A percentile compares a stretch with the other conserved stretches of the same genome.
Conservation (phyloP, 2,329 filamentous ascomycete genomes). For the Lachnellula subtilissima region DNA sequence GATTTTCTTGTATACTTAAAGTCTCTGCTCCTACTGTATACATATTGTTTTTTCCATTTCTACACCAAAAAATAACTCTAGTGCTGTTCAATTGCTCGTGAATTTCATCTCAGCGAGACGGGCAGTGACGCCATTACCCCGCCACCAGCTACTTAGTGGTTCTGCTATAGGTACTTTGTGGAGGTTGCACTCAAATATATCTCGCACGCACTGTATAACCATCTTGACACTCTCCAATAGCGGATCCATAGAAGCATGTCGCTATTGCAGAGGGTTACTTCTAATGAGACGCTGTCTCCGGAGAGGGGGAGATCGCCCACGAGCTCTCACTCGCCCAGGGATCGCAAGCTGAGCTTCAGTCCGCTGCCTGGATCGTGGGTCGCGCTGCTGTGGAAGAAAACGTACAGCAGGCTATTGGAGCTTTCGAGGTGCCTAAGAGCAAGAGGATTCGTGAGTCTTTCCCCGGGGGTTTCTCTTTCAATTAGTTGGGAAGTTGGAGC, state of each 20-base stretch:
- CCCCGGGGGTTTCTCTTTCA: not conserved
- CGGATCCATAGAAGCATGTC: slow-evolving; percentile 15
- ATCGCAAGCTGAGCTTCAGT: slow-evolving; percentile 25
- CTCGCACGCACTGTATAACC: not conserved
- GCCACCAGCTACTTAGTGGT: not conserved
- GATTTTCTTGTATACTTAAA: not conserved
- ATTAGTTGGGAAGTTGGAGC: too few species aligned
- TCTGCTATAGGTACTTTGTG: not conserved
- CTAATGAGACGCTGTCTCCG: slow-evolving; percentile 22
- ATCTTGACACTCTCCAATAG: too few species aligned
- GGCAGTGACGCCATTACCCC: not conserved
- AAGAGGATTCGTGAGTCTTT: slow-evolving; percentile 32
- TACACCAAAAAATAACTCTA: not conserved
- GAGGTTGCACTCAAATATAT: not conserved
- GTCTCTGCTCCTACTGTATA: not conserved
- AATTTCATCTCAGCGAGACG: not conserved
- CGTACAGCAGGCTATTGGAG: slow-evolving; percentile 26
- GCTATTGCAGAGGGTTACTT: slow-evolving; percentile 24
- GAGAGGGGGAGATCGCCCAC: slow-evolving; percentile 20
- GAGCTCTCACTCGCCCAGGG: slow-evolving; percentile 9
- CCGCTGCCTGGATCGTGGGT: slow-evolving; percentile 22
- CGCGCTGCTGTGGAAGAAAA: slow-evolving; percentile 9
- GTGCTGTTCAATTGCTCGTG: not conserved
- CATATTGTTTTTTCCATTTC: not conserved
- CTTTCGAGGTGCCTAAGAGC: slow-evolving; percentile 35